These are phyloP conservation scores for Elsinoe ampelina DNA, from an alignment of 2,329 filamentous ascomycete genomes.

Conservation along the genomic window DNA sequence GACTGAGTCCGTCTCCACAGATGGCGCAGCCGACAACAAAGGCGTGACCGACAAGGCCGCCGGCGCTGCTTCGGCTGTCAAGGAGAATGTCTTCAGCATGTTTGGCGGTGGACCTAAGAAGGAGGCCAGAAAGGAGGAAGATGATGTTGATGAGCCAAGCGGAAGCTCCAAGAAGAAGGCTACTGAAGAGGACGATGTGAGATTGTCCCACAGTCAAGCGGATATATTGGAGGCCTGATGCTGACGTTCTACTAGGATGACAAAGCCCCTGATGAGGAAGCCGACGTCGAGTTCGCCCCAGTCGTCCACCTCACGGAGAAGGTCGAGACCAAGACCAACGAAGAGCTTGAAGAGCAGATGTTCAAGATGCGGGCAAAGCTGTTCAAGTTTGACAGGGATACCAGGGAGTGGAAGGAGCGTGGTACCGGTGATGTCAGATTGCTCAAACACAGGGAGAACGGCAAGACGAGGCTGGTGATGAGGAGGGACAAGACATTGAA, in stretches of 20 bases:
- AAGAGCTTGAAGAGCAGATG: slow-evolving; percentile 91
- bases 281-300: slow-evolving; percentile 93
- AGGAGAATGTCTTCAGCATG: slow-evolving; percentile 81
- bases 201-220: slow-evolving; percentile 21
- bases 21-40: slow-evolving; percentile 31
- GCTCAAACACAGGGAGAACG: slow-evolving; percentile 97
- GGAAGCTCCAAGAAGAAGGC: slow-evolving; percentile 70
- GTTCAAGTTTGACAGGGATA: slow-evolving; percentile 92
- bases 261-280: slow-evolving; percentile 49
- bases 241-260: slow-evolving; percentile 23
- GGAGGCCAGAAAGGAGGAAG: slow-evolving; percentile 70
- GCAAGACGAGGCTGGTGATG: slow-evolving; percentile 97
- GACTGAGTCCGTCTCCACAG: slow-evolving; percentile 18
- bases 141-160: slow-evolving; percentile 75
- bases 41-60: slow-evolving; percentile 29
- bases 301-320: slow-evolving; percentile 94
- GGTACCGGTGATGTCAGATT: slow-evolving; percentile 93
- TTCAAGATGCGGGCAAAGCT: slow-evolving; percentile 99
- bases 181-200: slow-evolving; percentile 41
- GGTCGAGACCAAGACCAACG: slow-evolving; percentile 94
- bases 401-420: slow-evolving; percentile 97
- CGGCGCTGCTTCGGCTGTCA: slow-evolving; percentile 33
- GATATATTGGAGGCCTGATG: neutral
- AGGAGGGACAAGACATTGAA: slow-evolving; percentile 99
- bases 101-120: slow-evolving; percentile 97